These are phyloP conservation scores for Paramecium primaurelia DNA, from an alignment of 73 alveolate species.

Conservation along the genomic window DNA sequence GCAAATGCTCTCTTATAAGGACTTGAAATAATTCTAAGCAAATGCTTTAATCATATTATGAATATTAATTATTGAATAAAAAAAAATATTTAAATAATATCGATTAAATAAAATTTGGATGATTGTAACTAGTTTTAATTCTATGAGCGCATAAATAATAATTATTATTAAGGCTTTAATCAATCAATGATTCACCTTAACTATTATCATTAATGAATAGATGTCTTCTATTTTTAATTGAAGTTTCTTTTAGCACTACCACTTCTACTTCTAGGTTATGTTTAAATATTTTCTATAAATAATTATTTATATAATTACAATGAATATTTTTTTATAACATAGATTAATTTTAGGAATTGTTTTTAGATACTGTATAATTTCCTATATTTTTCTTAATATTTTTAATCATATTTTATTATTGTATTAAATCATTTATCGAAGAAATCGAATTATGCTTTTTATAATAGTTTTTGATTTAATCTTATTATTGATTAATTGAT, in stretches of 20 bases:
- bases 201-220: not conserved
- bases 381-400: not conserved
- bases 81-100: not conserved
- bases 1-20: not conserved
- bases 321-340: not conserved
- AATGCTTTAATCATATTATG: not conserved
- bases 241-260: not conserved
- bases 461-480: not conserved
- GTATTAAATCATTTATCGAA: not conserved
- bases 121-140: not conserved
- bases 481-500: not conserved
- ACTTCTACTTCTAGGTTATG: slow-evolving; percentile 17
- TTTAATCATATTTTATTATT: not conserved
- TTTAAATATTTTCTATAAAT: not conserved
- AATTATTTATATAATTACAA: not conserved
- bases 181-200: not conserved
- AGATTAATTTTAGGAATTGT: not conserved
- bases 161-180: not conserved
- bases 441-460: slow-evolving; percentile 17
- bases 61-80: not conserved
- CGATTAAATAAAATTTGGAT: not conserved
- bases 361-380: slow-evolving; percentile 27
- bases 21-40: not conserved
- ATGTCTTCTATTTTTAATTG: not conserved
- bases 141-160: not conserved